These are phyloP conservation scores for Paramecium sexaurelia DNA, from an alignment of 73 alveolate genomes.

Conservation along the genomic window DNA sequence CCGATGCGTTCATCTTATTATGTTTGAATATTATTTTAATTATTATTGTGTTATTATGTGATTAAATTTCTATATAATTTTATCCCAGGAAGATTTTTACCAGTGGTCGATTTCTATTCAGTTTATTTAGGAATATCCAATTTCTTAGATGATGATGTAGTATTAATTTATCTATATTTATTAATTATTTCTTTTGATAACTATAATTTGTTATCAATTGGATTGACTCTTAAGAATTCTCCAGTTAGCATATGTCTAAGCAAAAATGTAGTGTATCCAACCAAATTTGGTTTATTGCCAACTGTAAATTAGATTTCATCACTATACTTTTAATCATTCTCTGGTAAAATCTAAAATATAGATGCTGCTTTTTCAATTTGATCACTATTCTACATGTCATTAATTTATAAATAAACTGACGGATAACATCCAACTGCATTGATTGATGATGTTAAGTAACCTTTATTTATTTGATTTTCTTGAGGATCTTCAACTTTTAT, in stretches of 20 bases:
- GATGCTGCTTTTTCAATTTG: neutral
- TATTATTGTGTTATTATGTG: neutral
- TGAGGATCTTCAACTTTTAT: neutral
- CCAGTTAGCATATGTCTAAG: constrained; percentile 39
- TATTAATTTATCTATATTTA: neutral
- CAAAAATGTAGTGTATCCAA: neutral
- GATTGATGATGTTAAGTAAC: neutral
- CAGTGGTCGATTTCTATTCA: neutral
- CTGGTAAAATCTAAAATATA: constrained; percentile 33
- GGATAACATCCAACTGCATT: constrained; percentile 57
- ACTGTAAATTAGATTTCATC: neutral
- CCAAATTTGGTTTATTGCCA: constrained; percentile 37
- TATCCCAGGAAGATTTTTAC: neutral
- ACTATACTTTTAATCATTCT: constrained; percentile 9
- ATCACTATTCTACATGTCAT: neutral
- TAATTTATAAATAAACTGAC: neutral
- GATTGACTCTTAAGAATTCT: constrained; percentile 27
- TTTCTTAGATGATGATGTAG: neutral
- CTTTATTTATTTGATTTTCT: neutral
- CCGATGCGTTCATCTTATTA: constrained; percentile 23
- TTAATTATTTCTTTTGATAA: neutral
- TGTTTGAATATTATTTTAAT: neutral
- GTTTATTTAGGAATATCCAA: neutral
- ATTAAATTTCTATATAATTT: constrained; percentile 33
- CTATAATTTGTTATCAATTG: neutral